phyloP scores from a whole-genome alignment of 2,329 filamentous ascomycete genomes.

The Orbilia oligospora region DNA sequence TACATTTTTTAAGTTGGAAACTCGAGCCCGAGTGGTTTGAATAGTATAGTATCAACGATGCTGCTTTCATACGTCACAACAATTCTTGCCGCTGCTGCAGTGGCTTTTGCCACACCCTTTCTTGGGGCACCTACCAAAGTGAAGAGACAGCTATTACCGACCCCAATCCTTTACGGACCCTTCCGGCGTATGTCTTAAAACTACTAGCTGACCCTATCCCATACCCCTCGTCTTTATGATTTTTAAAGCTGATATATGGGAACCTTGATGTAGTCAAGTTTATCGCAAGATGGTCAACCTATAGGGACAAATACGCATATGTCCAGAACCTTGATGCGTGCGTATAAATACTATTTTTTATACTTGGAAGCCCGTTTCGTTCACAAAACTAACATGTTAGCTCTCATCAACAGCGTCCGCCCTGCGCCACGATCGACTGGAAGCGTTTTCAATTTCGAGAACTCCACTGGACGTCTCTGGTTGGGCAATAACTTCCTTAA shows the following conservation, averaged over 20 bases:
- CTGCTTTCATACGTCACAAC: constrained; percentile 34
- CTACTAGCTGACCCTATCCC: background rate
- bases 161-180: constrained; percentile 37
- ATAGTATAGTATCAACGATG: constrained; percentile 10
- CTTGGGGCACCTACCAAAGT: background rate
- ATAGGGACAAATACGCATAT: constrained; percentile 50
- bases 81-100: background rate
- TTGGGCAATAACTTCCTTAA: constrained; percentile 10
- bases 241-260: background rate
- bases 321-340: constrained; percentile 40
- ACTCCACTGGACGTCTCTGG: constrained; percentile 48
- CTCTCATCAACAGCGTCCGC: constrained; percentile 28
- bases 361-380: background rate
- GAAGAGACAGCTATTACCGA: constrained; percentile 29
- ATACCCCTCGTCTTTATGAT: too few relatives aligned
- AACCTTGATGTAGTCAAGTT: constrained; percentile 22
- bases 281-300: constrained; percentile 46
- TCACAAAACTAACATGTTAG: background rate
- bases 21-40: background rate
- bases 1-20: background rate
- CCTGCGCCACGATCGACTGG: constrained; percentile 16
- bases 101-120: constrained; percentile 12
- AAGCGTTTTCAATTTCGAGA: constrained; percentile 45
- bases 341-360: background rate
- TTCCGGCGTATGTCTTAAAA: constrained; percentile 34